These are phyloP conservation scores for Coniella vitis DNA, from an alignment of 2,329 filamentous ascomycete genomes.

Conservation along the genomic window DNA sequence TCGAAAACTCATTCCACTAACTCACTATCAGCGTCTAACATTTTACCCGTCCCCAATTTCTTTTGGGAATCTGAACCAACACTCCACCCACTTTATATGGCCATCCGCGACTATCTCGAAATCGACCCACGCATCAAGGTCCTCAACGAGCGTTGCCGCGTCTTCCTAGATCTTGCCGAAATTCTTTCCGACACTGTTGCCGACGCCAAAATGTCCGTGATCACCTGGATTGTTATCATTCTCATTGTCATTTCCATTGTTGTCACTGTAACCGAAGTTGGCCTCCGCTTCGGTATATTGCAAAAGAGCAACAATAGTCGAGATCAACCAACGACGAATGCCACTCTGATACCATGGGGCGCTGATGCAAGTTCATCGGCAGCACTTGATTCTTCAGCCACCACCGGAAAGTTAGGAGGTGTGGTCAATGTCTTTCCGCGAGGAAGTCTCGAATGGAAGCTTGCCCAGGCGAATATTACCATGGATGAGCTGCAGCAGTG, in stretches of 20 bases:
- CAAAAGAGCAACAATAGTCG: constrained; percentile 27
- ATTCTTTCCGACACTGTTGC: constrained; percentile 89
- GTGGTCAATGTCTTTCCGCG: background rate
- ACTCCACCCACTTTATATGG: constrained; percentile 86
- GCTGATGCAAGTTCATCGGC: background rate
- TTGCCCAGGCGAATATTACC: constrained; percentile 21
- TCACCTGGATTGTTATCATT: constrained; percentile 97
- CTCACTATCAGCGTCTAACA: constrained; percentile 70
- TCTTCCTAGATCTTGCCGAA: constrained; percentile 93
- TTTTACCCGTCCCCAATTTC: constrained; percentile 92
- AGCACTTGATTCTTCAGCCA: background rate
- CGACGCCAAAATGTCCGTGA: constrained; percentile 89
- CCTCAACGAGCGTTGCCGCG: constrained; percentile 91
- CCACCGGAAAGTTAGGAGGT: background rate
- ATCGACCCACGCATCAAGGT: constrained; percentile 95
- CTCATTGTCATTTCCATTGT: constrained; percentile 86
- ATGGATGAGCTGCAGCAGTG: constrained; percentile 24
- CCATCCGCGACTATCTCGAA: constrained; percentile 93
- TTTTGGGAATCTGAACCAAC: constrained; percentile 98
- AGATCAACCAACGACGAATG: background rate
- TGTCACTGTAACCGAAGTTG: constrained; percentile 85
- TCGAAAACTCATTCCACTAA: background rate
- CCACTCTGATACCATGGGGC: background rate
- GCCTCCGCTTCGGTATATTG: constrained; percentile 75
- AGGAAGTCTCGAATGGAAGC: constrained; percentile 18